phyloP scores from a whole-genome alignment of 1,284 basidiomycete genomes.

The Rhodotorula sp. region DNA sequence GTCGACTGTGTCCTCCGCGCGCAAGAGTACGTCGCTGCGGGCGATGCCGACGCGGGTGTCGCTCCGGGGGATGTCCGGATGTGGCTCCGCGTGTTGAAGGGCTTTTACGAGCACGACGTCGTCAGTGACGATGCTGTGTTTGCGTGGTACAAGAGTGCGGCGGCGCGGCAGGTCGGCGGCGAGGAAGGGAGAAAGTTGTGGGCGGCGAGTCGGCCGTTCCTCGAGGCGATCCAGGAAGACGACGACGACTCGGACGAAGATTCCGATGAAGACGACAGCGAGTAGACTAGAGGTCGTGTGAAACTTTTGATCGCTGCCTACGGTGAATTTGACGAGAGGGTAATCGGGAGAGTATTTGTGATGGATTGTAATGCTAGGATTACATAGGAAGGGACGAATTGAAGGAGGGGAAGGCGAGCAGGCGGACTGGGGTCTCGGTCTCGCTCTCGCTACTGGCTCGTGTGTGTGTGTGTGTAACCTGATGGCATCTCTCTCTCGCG shows the following conservation, averaged over 20 bases:
- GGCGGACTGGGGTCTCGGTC: neutral
- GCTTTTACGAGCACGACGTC: constrained; percentile 53
- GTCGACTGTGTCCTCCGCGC: constrained; percentile 45
- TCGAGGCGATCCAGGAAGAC: constrained; percentile 50
- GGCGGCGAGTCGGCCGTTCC: constrained; percentile 49
- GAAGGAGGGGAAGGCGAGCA: neutral
- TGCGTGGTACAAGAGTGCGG: constrained; percentile 49
- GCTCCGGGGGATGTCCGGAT: constrained; percentile 37
- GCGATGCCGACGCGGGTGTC: constrained; percentile 13
- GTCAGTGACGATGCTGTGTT: constrained; percentile 52
- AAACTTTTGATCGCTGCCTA: neutral
- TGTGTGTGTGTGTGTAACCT: neutral
- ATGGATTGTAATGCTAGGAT: neutral
- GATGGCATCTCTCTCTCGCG: constrained; percentile 26
- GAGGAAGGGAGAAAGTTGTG: constrained; percentile 48
- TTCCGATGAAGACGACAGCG: constrained; percentile 36
- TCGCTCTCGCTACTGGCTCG: neutral
- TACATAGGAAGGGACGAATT: neutral
- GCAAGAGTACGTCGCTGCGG: constrained; percentile 47
- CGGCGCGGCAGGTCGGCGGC: constrained; percentile 41
- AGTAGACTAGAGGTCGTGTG: neutral
- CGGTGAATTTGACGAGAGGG: too few relatives aligned
- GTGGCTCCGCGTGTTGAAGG: constrained; percentile 51
- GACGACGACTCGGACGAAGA: constrained; percentile 49
- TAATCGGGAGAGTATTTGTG: neutral